Evolutionary conservation across 2,329 filamentous ascomycete genomes (phyloP).

Genomic region (Xylariaceae sp.): DNA sequence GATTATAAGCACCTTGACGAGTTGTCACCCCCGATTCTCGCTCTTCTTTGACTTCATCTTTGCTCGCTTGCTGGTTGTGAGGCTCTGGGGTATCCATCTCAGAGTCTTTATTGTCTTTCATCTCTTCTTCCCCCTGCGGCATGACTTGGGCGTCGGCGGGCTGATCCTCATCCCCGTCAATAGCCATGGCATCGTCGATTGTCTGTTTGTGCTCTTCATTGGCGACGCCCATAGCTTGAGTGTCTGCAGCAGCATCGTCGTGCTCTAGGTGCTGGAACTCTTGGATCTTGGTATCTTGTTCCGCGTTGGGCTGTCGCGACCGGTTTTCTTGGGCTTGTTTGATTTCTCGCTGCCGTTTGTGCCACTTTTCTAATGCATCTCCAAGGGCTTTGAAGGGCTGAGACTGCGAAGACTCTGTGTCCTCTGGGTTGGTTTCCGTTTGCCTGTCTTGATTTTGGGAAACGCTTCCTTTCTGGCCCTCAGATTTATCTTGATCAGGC

Average conservation of each 20-base stretch:
- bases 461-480: constrained; percentile 58
- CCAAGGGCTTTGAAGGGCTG: constrained; percentile 93
- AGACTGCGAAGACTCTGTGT: constrained; percentile 41
- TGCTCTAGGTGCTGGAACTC: constrained; percentile 93
- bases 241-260: constrained; percentile 75
- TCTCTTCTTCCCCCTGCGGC: constrained; percentile 46
- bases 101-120: constrained; percentile 46
- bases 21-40: constrained; percentile 58
- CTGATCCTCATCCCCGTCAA: constrained; percentile 67
- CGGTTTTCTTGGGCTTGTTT: constrained; percentile 55
- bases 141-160: constrained; percentile 45
- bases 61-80: constrained; percentile 36
- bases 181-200: constrained; percentile 83
- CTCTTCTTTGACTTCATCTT: constrained; percentile 49
- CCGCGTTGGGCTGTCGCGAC: constrained; percentile 48
- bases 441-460: constrained; percentile 45
- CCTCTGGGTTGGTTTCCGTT: constrained; percentile 41
- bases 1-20: constrained; percentile 54
- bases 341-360: constrained; percentile 83
- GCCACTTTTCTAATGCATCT: constrained; percentile 88
- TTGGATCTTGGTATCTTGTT: constrained; percentile 55
- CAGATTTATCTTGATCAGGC: constrained; percentile 59
- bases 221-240: constrained; percentile 86
- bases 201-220: constrained; percentile 82
- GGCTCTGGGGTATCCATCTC: constrained; percentile 42